Conservation (phyloP, 768 basidiomycete species). For the Rhodotorula babjevae region DNA sequence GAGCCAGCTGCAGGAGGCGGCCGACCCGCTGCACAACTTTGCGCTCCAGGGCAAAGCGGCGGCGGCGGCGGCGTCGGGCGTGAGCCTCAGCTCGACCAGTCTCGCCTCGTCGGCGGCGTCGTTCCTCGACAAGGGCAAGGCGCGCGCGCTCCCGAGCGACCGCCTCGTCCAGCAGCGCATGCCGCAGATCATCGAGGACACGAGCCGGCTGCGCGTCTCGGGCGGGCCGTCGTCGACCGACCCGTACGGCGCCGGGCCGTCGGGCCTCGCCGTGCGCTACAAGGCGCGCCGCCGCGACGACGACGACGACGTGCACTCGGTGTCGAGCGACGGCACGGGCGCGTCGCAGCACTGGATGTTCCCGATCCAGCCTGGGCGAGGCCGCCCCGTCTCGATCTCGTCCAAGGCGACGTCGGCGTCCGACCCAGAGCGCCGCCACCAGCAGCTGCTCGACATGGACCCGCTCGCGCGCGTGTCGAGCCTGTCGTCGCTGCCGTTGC, state of each 20-base stretch:
- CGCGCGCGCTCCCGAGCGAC: slow-evolving; percentile 19
- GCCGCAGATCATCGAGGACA: slow-evolving; percentile 43
- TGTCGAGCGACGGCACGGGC: slow-evolving; percentile 80
- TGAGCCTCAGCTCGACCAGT: background rate
- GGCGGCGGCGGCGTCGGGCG: background rate
- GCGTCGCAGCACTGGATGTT: slow-evolving; percentile 47
- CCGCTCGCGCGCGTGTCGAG: slow-evolving; percentile 22
- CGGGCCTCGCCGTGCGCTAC: slow-evolving; percentile 49
- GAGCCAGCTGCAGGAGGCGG: slow-evolving; percentile 43
- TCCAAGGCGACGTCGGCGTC: slow-evolving; percentile 38
- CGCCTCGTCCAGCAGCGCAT: slow-evolving; percentile 37
- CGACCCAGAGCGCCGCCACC: slow-evolving; percentile 25
- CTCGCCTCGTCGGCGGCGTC: background rate
- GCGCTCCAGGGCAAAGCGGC: slow-evolving; percentile 12
- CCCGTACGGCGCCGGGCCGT: background rate
- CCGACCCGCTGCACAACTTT: slow-evolving; percentile 42
- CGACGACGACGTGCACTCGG: slow-evolving; percentile 79
- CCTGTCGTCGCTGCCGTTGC: slow-evolving; percentile 25
- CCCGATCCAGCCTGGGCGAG: slow-evolving; percentile 3
- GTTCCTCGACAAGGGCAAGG: slow-evolving; percentile 31
- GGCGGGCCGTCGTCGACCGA: background rate
- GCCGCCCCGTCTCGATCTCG: slow-evolving; percentile 39
- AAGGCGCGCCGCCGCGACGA: slow-evolving; percentile 77
- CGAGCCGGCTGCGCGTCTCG: slow-evolving; percentile 27
- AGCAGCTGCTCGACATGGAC: background rate